phyloP scores from a whole-genome alignment of 495 filamentous ascomycete genomes.

The Amphirosellinia nigrospora region DNA sequence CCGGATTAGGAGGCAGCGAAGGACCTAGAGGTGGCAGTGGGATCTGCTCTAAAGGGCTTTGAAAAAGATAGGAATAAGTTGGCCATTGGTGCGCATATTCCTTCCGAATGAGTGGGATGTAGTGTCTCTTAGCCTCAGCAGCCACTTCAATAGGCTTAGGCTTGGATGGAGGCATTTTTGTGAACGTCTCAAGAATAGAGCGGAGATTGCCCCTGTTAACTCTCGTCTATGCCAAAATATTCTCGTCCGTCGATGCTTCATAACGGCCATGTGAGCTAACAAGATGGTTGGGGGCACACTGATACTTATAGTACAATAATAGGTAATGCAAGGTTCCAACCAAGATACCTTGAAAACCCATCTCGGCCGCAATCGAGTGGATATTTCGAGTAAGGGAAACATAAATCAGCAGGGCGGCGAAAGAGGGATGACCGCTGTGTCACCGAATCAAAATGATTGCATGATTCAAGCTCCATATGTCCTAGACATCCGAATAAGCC shows the following conservation, averaged over 20 bases:
- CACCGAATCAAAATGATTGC: constrained; percentile 42
- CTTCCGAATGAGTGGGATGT: constrained; percentile 63
- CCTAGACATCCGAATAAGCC: constrained; percentile 46
- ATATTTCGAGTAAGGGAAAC: constrained; percentile 25
- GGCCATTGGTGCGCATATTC: constrained; percentile 54
- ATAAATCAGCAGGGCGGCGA: constrained; percentile 8
- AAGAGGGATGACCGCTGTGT: constrained; percentile 33
- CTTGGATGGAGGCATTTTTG: constrained; percentile 60
- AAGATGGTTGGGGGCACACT: background rate
- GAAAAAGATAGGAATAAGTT: constrained; percentile 56
- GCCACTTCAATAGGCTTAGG: constrained; percentile 74
- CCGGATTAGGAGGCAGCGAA: constrained; percentile 18
- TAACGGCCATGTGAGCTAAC: background rate
- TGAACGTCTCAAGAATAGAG: background rate
- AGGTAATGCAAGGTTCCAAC: background rate
- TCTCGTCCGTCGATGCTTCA: background rate
- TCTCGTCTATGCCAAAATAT: constrained; percentile 4
- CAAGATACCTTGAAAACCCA: constrained; percentile 5
- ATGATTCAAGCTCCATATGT: constrained; percentile 41
- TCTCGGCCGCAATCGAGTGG: constrained; percentile 21
- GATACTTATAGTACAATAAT: constrained; percentile 20
- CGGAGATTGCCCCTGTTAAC: background rate
- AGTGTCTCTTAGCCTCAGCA: constrained; percentile 68
- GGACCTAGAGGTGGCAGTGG: constrained; percentile 25
- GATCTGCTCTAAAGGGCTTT: constrained; percentile 48